Evolutionary conservation across 2,329 filamentous ascomycete species (phyloP), one percentile per base, ranked within the genome.

Genomic region (Ceratocystis eucalypticola): DNA sequence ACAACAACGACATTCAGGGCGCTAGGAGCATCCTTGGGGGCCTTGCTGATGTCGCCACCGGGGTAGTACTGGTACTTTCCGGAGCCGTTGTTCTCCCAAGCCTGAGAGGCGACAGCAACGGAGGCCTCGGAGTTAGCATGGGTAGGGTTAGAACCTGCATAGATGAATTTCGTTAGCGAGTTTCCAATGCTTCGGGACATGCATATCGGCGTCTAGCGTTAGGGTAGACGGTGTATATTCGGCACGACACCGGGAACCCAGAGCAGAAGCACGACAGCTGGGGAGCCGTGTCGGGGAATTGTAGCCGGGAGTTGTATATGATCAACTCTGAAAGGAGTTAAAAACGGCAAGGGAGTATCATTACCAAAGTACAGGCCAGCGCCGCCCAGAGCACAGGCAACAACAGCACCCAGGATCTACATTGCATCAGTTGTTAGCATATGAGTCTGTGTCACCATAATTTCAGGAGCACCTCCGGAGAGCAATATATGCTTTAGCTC

Each of bases 1-100:
- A 99, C 82, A 75, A 99, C 87, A 72, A 96, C 92, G 70, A 88
- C 89, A 83, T 99, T 96, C 78, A 99, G 80, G 70, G 94, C 94
- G 77, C 90, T 96, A 71, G 94, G 94, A 69, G 94, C 94, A 74
- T 96, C 90, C 80, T 88, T 91, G 76, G 89, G 88, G 69, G 84
- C 79, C 74, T 86, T 81, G 77, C 74, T 86, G 74, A 82, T 78
- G 79, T 97, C 90, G 72, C 92, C 94, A 72, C 90, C 89, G 68
- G 92, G 92, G 81, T 90, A 85, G 79, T 91, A 91, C 77, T 86
- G 82, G 82, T 86, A 85, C 77, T 90, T 88, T 75, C 86, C 85
- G 70, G 77, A 73, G 69, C 80, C 77, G 68, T 83, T 84, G 69
- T 83, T 83, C 78, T 99, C 88, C 94, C 94, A 99, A 70, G 94